Percentiles rank a stretch among this genome's conserved stretches.
Conservation (phyloP, 257 asterid species). For the Ligustrum vulgare region DNA sequence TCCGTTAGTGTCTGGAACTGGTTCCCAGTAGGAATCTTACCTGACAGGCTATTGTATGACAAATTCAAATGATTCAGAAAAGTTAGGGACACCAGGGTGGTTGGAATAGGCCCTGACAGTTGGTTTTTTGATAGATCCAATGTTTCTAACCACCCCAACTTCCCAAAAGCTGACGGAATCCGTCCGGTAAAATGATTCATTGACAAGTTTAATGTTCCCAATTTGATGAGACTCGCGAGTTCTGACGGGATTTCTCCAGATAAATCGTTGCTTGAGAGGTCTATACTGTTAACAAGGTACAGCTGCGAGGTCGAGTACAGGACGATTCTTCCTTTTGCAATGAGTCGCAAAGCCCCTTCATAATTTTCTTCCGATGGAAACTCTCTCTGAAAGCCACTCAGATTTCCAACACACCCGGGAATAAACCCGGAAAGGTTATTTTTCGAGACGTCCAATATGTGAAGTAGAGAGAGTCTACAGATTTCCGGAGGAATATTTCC, state of each 20-base stretch:
- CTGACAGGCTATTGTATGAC: conserved; percentile 40
- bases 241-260: conserved; percentile 34
- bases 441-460: conserved; percentile 33
- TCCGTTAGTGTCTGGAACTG: conserved; percentile 34
- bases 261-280: conserved; percentile 34
- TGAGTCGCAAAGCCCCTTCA: conserved; percentile 27
- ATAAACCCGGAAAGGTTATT: conserved; percentile 30
- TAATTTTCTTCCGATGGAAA: conserved; percentile 14
- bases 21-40: conserved; percentile 36
- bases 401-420: conserved; percentile 34
- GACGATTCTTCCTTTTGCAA: conserved; percentile 31
- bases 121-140: conserved; percentile 34
- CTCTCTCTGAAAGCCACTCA: conserved; percentile 30
- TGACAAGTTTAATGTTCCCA: conserved; percentile 40
- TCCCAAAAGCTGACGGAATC: conserved; percentile 27
- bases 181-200: conserved; percentile 36
- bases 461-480: conserved; percentile 33
- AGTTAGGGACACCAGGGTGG: conserved; percentile 26
- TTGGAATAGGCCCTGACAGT: conserved; percentile 35
- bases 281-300: conserved; percentile 40
- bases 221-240: conserved; percentile 23
- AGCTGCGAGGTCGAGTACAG: conserved; percentile 18
- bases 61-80: conserved; percentile 36
- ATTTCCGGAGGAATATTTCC: conserved; percentile 30
- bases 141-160: conserved; percentile 27